Evolutionary conservation across 139 green algal species (phyloP).

Genomic region (Chlamydomonas incerta): DNA sequence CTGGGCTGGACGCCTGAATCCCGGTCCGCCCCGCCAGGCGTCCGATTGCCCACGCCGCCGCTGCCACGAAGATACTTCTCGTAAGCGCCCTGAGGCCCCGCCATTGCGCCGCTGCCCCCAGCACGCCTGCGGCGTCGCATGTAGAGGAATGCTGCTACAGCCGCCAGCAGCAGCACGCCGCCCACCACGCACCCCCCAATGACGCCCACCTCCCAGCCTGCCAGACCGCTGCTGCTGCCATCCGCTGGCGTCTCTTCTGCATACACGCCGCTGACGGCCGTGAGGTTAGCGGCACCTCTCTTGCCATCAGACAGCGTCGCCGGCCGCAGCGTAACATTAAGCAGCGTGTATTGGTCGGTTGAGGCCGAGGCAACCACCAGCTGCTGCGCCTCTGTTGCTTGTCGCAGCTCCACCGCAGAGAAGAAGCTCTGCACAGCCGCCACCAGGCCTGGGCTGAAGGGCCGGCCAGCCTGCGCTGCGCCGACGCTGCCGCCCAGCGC

Average conservation of each 20-base stretch:
- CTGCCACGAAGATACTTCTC: not conserved
- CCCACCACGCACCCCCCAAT: conserved; percentile 20
- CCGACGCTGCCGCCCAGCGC: not conserved
- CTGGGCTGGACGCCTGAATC: too few relatives aligned
- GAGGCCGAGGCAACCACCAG: not conserved
- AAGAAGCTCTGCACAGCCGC: not conserved
- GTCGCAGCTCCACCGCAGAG: not conserved
- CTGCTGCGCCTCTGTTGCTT: too few relatives aligned
- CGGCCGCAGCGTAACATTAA: not conserved
- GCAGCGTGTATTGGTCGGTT: not conserved
- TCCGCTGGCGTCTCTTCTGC: not conserved
- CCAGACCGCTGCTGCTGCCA: not conserved
- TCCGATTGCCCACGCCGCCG: too few relatives aligned
- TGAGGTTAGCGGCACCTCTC: not conserved
- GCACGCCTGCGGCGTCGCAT: not conserved
- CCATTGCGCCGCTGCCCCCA: not conserved
- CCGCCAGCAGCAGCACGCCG: not conserved
- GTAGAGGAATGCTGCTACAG: not conserved
- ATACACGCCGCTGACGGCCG: not conserved
- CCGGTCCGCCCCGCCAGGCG: too few relatives aligned
- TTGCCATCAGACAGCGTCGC: not conserved
- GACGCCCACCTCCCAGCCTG: not conserved
- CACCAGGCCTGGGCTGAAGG: not conserved
- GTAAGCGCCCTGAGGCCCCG: not conserved
- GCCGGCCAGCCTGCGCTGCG: too few relatives aligned